Evolutionary conservation across 75 land plant genomes (phyloP).

Genomic region (Cunninghamia lanceolata): DNA sequence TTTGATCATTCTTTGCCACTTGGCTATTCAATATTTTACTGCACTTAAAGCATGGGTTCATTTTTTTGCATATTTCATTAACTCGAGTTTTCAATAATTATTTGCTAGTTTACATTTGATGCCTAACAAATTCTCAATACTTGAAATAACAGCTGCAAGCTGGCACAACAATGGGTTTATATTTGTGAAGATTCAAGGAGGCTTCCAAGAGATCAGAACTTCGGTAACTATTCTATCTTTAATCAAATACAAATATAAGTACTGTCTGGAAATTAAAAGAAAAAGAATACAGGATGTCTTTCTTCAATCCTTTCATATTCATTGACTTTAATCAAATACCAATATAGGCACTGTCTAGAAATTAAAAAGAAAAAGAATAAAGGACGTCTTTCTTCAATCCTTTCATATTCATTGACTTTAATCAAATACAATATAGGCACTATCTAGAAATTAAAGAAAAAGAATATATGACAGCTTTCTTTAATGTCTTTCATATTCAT

Average conservation of each 20-base stretch:
- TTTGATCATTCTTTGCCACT: background rate
- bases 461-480: background rate
- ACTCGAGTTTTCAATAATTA: background rate
- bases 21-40: background rate
- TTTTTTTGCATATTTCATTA: background rate
- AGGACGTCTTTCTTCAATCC: background rate
- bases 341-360: background rate
- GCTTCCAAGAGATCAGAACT: slow-evolving; percentile 83
- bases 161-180: slow-evolving; percentile 52
- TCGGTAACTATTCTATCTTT: slow-evolving; percentile 48
- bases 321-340: background rate
- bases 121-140: slow-evolving; percentile 1
- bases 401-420: background rate
- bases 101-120: background rate
- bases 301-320: too few species aligned
- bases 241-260: background rate
- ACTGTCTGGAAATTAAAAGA: background rate
- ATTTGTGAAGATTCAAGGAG: slow-evolving; percentile 76
- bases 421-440: background rate
- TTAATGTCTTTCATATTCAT: background rate
- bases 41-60: background rate
- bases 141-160: slow-evolving; percentile 50
- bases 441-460: background rate
- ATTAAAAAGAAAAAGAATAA: background rate
- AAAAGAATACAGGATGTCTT: background rate